Evolutionary conservation across 139 green algal species (phyloP).

Genomic region (Chlamydomonas applanata): DNA sequence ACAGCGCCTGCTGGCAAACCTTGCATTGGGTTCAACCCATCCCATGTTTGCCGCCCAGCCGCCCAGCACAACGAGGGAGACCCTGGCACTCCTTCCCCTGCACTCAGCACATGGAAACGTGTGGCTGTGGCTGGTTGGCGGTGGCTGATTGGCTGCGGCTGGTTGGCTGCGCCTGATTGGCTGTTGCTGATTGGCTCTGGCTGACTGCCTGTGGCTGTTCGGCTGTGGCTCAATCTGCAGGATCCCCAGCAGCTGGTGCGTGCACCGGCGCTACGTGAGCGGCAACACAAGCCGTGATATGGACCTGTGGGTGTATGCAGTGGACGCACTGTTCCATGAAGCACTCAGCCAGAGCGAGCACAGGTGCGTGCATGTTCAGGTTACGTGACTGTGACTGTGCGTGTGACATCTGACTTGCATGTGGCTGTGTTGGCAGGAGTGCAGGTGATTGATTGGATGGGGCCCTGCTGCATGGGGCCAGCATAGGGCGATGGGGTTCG

Average conservation of each 20-base stretch:
- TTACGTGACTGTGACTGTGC: neutral
- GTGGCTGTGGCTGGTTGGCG: too few relatives aligned
- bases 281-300: conserved; percentile 15
- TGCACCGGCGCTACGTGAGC: conserved; percentile 21
- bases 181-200: too few relatives aligned
- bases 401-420: neutral
- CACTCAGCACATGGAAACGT: too few relatives aligned
- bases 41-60: too few relatives aligned
- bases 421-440: neutral
- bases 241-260: conserved; percentile 34
- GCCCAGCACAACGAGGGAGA: too few relatives aligned
- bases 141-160: too few relatives aligned
- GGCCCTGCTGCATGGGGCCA: neutral
- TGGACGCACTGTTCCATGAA: conserved; percentile 50
- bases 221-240: conserved; percentile 50
- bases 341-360: conserved; percentile 5
- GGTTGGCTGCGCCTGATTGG: too few relatives aligned
- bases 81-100: too few relatives aligned
- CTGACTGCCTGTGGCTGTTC: too few relatives aligned
- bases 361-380: neutral
- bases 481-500: too few relatives aligned
- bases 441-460: neutral
- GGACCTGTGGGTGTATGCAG: conserved; percentile 40
- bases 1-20: too few relatives aligned
- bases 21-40: too few relatives aligned